Conservation (phyloP, 441 rosid species). For the Populus tomentosa region DNA sequence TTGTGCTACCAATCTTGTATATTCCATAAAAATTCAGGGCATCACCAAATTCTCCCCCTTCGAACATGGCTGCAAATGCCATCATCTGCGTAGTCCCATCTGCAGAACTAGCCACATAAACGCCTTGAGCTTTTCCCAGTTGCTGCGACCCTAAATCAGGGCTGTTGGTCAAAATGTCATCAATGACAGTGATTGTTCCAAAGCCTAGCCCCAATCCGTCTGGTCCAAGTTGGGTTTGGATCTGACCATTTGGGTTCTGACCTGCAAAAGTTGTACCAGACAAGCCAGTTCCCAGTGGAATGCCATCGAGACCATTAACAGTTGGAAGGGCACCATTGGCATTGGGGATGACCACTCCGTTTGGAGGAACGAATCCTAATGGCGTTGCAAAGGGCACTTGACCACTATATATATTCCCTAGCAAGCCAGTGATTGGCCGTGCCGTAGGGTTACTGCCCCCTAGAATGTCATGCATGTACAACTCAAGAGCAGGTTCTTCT, state of each 20-base stretch:
- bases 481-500: slow-evolving; percentile 56
- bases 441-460: slow-evolving; percentile 88
- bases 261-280: slow-evolving; percentile 65
- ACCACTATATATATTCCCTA: slow-evolving; percentile 82
- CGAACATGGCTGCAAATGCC: slow-evolving; percentile 86
- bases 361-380: slow-evolving; percentile 64
- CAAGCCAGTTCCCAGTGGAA: slow-evolving; percentile 86
- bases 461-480: slow-evolving; percentile 87
- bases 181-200: slow-evolving; percentile 85
- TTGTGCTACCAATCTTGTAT: slow-evolving; percentile 57
- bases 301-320: slow-evolving; percentile 60
- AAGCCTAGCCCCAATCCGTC: slow-evolving; percentile 85
- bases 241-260: slow-evolving; percentile 39
- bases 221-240: slow-evolving; percentile 73
- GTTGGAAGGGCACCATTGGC: slow-evolving; percentile 86
- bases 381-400: slow-evolving; percentile 91
- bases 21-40: slow-evolving; percentile 83
- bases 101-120: slow-evolving; percentile 78
- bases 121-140: slow-evolving; percentile 89
- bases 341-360: slow-evolving; percentile 67
- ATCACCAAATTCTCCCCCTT: slow-evolving; percentile 85
- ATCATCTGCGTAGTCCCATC: slow-evolving; percentile 87
- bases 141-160: slow-evolving; percentile 72
- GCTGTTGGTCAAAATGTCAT: slow-evolving; percentile 62
- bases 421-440: slow-evolving; percentile 82